phyloP scores from a whole-genome alignment of 225 moss, liverwort and hornwort genomes.

The Bryoerythrophyllum caledonicum region DNA sequence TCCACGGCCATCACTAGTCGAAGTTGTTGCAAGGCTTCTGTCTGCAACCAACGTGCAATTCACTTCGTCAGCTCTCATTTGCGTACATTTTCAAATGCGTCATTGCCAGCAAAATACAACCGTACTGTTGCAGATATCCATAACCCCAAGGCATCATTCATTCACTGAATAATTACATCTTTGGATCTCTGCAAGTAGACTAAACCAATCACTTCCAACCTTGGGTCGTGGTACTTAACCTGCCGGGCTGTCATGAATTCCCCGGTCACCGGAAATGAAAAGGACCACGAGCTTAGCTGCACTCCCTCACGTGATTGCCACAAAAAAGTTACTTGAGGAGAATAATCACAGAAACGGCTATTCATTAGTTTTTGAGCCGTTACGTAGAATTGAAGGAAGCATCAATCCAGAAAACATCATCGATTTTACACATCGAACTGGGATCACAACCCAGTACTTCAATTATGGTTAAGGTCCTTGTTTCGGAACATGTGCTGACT shows the following conservation, averaged over 20 bases:
- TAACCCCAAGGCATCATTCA: background rate
- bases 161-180: background rate
- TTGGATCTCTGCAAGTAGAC: background rate
- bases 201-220: constrained; percentile 12
- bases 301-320: constrained; percentile 27
- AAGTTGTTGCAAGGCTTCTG: constrained; percentile 69
- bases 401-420: constrained; percentile 15
- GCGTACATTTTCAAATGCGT: background rate
- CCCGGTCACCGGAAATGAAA: constrained; percentile 63
- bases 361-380: background rate
- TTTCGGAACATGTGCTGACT: constrained; percentile 4
- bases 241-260: constrained; percentile 69
- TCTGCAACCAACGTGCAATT: constrained; percentile 44
- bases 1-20: constrained; percentile 83
- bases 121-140: background rate
- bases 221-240: constrained; percentile 37
- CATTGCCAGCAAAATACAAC: background rate
- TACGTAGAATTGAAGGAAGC: background rate
- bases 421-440: background rate
- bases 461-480: background rate
- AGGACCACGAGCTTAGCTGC: constrained; percentile 94
- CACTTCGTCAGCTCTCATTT: constrained; percentile 16
- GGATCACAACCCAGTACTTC: constrained; percentile 5
- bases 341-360: constrained; percentile 8
- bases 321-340: constrained; percentile 1